Percentiles rank a stretch among this genome's conserved stretches.
These are phyloP conservation scores for Scheffersomyces insectosa DNA, from an alignment of 1,139 yeast genomes.

Conservation along the genomic window DNA sequence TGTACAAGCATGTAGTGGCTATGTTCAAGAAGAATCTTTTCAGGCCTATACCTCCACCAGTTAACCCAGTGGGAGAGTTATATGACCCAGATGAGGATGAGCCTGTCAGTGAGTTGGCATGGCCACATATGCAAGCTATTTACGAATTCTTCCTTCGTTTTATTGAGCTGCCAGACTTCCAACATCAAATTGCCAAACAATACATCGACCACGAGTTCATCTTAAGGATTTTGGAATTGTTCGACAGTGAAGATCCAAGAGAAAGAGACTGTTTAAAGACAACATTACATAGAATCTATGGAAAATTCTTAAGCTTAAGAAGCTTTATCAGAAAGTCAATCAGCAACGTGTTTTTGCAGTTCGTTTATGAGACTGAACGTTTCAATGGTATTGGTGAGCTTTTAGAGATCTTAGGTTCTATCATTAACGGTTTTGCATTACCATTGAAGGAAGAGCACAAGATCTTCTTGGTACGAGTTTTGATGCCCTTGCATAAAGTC, in stretches of 20 bases:
- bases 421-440: slow-evolving; percentile 95
- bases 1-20: slow-evolving; percentile 82
- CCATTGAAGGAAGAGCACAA: slow-evolving; percentile 98
- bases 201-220: slow-evolving; percentile 92
- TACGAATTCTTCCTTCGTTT: slow-evolving; percentile 92
- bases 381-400: slow-evolving; percentile 96
- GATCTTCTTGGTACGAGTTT: slow-evolving; percentile 81
- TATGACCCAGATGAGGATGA: slow-evolving; percentile 99
- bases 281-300: slow-evolving; percentile 92
- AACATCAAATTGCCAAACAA: slow-evolving; percentile 89
- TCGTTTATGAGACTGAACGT: slow-evolving; percentile 91
- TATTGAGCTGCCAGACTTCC: slow-evolving; percentile 92
- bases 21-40: slow-evolving; percentile 90
- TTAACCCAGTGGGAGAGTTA: slow-evolving; percentile 92
- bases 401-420: slow-evolving; percentile 91
- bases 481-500: slow-evolving; percentile 91
- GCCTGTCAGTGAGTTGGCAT: slow-evolving; percentile 92
- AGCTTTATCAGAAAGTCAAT: slow-evolving; percentile 90
- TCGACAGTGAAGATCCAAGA: slow-evolving; percentile 95
- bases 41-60: slow-evolving; percentile 98
- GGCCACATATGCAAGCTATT: slow-evolving; percentile 99
- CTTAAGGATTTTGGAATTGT: slow-evolving; percentile 74
- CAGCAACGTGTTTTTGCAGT: slow-evolving; percentile 88
- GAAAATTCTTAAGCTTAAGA: slow-evolving; percentile 87
- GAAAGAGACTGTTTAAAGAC: slow-evolving; percentile 96